Evolutionary conservation across 1,284 basidiomycete species (phyloP), one percentile per base, ranked within the genome.

Genomic region (Pseudozyma sp.): DNA sequence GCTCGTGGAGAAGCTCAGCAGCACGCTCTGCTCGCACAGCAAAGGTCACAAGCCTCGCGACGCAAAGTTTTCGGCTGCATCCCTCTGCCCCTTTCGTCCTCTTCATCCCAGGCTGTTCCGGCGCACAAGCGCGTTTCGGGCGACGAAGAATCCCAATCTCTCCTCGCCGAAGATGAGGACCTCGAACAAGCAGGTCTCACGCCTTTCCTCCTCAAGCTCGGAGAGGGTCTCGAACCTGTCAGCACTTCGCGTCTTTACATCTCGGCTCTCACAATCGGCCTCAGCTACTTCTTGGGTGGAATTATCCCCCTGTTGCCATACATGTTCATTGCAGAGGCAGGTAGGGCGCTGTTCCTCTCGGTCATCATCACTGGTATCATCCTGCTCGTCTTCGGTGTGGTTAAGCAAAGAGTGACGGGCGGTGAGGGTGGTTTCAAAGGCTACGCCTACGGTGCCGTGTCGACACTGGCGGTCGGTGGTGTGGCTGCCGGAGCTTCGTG

Each of bases 381-480:
- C 39, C 69, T 82, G 36, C 57, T 82, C 51, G 36, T 77, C 44
- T 81, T 81, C 67, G 80, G 80, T 53, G 71, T 79, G 16, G 76
- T 77, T 43, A 82, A 82, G 65, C 79, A 81, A 58, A 25, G 70
- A 3, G 61, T 70, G 10, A 81, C 80, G 3, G 80, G 80, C 21
- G 80, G 79, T n/a, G 56, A 59, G 42, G 67, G 58, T 40, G 71
- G 73, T 5, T 44, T 70, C 14, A 72, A 70, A 56, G 80, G 78
- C 9, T 75, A 89, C 81, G 84, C 92, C 10, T 93, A 92, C 89
- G 95, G 95, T n/a, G 93, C 94, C 1, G 83, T 93, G 21, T 92
- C 90, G 77, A 98, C 93, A n/a, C 87, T 96, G 57, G 86, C 92
- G 44, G 95, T 98, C 3, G 95, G 95, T 58, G 94, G 93, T 34